Evolutionary conservation across 441 rosid species (phyloP).

Genomic region (Cnidoscolus chayamansa): DNA sequence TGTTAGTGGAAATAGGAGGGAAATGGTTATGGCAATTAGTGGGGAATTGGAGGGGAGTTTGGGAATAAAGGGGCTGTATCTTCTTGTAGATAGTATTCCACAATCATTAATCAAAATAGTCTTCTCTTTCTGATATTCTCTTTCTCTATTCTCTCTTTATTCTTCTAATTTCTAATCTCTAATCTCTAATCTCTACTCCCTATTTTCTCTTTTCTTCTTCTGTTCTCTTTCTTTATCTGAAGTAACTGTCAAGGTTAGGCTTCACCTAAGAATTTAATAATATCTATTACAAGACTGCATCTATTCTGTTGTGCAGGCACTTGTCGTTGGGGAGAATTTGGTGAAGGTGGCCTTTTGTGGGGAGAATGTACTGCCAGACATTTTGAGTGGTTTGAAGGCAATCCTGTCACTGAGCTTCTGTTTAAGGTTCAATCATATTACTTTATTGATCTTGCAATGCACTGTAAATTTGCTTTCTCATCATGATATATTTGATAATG

Average conservation of each 20-base stretch:
- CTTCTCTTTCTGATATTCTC: too few relatives aligned
- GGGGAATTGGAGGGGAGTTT: too few relatives aligned
- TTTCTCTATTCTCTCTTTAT: too few relatives aligned
- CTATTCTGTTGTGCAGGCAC: slow-evolving; percentile 52
- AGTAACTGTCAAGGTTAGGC: not conserved
- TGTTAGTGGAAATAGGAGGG: too few relatives aligned
- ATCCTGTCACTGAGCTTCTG: slow-evolving; percentile 62
- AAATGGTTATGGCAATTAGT: too few relatives aligned
- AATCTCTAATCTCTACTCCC: not conserved
- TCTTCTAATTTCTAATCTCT: too few relatives aligned
- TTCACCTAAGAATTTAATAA: not conserved
- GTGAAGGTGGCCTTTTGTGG: slow-evolving; percentile 95
- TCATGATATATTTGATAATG: slow-evolving; percentile 7
- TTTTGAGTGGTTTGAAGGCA: slow-evolving; percentile 94
- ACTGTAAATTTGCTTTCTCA: slow-evolving; percentile 7
- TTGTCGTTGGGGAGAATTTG: slow-evolving; percentile 93
- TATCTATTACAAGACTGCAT: not conserved
- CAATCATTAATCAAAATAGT: too few relatives aligned
- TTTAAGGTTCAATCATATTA: slow-evolving; percentile 44
- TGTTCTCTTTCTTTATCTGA: not conserved
- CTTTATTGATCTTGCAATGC: not conserved
- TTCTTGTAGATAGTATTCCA: too few relatives aligned
- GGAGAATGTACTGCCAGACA: slow-evolving; percentile 78
- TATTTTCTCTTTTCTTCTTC: not conserved
- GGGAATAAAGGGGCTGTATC: too few relatives aligned